A percentile compares a stretch with the other conserved stretches of the same genome.
phyloP scores from a whole-genome alignment of 495 filamentous ascomycete species.

The Venustampulla echinocandica region DNA sequence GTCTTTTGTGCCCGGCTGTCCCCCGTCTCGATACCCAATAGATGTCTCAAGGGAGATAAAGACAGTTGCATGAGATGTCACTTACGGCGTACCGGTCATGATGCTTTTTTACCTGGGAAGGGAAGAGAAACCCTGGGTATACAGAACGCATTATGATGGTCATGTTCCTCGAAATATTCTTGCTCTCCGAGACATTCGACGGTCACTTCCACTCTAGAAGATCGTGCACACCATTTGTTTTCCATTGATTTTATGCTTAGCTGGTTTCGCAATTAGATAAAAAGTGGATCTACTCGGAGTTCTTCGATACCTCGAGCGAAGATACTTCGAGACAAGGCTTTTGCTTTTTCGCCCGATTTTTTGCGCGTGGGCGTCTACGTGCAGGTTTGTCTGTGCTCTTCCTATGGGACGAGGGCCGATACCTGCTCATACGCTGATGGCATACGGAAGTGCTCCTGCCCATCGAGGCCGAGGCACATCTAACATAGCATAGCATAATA shows the following conservation, averaged over 20 bases:
- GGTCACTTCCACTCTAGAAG: constrained; percentile 27
- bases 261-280: constrained; percentile 43
- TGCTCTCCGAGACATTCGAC: constrained; percentile 22
- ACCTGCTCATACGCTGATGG: constrained; percentile 17
- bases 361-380: constrained; percentile 14
- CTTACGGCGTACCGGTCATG: constrained; percentile 23
- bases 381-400: constrained; percentile 7
- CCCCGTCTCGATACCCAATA: constrained; percentile 50
- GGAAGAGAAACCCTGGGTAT: constrained; percentile 15
- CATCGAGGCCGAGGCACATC: constrained; percentile 20
- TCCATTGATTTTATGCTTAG: constrained; percentile 26
- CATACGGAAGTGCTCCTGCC: constrained; percentile 26
- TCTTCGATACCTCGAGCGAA: constrained; percentile 2
- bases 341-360: constrained; percentile 16
- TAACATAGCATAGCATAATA: constrained; percentile 4
- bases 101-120: constrained; percentile 22
- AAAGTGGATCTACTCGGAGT: constrained; percentile 35
- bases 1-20: constrained; percentile 46
- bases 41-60: constrained; percentile 31
- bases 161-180: constrained; percentile 28
- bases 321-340: constrained; percentile 7
- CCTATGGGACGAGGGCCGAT: constrained; percentile 1
- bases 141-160: constrained; percentile 35
- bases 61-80: constrained; percentile 35
- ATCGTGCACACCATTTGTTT: constrained; percentile 26